phyloP scores from a whole-genome alignment of 352 stramenopile species.

The Pythium aristosporum region DNA sequence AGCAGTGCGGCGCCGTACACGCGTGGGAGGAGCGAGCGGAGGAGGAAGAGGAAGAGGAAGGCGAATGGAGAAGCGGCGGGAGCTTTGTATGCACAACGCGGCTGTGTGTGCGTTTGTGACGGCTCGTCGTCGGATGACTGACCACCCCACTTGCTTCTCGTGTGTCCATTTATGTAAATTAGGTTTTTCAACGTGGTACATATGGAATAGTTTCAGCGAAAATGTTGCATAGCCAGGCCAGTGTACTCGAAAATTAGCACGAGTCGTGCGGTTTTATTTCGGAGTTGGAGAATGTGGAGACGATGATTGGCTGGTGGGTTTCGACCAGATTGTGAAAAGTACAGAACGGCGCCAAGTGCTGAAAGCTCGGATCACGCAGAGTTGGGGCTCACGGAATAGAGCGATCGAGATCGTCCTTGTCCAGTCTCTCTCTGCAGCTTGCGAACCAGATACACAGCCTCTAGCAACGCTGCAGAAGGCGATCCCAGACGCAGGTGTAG shows the following conservation, averaged over 20 bases:
- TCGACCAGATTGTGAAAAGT: not conserved
- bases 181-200: not conserved
- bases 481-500: no score
- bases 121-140: constrained; percentile 3
- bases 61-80: not conserved
- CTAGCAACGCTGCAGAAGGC: no score
- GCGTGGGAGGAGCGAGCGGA: not conserved
- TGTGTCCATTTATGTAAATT: not conserved
- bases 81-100: not conserved
- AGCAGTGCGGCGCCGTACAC: not conserved
- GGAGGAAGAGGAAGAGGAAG: not conserved
- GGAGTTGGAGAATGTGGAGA: not conserved
- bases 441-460: not conserved
- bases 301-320: constrained; percentile 3
- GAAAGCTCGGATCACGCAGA: not conserved
- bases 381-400: not conserved
- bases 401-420: not conserved
- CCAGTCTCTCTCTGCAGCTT: not conserved
- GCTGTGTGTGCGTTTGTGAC: constrained; percentile 5
- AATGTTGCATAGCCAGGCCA: not conserved
- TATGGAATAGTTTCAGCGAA: not conserved
- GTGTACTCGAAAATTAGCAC: not conserved
- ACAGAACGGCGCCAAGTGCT: constrained; percentile 6
- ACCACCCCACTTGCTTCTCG: not conserved
- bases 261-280: not conserved